Percentiles rank a stretch among this genome's conserved stretches.
Conservation (phyloP, 139 green algal genomes). For the Haematococcus lacustris region DNA sequence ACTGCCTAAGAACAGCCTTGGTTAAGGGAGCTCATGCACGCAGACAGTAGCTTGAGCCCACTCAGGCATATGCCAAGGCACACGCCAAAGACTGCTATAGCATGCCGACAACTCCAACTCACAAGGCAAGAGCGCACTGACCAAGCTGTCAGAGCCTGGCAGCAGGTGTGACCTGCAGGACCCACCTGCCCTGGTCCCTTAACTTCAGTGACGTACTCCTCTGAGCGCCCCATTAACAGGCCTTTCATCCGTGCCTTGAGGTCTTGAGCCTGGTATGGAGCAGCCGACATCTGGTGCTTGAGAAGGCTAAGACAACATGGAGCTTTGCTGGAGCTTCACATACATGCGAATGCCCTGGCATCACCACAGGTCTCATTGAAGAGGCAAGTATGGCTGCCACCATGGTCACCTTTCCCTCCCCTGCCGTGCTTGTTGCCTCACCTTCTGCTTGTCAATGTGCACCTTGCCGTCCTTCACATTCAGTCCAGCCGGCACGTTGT, state of each 20-base stretch:
- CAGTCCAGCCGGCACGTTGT: slow-evolving; percentile 5
- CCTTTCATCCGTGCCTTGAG: slow-evolving; percentile 22
- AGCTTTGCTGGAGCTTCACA: not conserved
- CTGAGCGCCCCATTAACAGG: slow-evolving; percentile 10
- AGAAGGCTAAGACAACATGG: not conserved
- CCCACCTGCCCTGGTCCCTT: slow-evolving; percentile 28
- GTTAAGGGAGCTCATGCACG: not conserved
- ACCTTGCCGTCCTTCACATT: slow-evolving; percentile 29
- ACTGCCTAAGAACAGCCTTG: not conserved
- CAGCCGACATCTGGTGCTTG: not conserved
- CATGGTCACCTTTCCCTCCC: not conserved
- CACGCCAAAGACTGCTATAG: too few relatives aligned
- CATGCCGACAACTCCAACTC: too few relatives aligned
- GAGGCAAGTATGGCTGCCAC: too few relatives aligned
- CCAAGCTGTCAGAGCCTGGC: too few relatives aligned
- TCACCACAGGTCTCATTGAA: not conserved
- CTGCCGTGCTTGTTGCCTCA: slow-evolving; percentile 1
- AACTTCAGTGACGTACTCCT: slow-evolving; percentile 26
- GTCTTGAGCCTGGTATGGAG: slow-evolving; percentile 15
- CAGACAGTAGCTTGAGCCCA: too few relatives aligned
- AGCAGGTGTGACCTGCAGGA: too few relatives aligned
- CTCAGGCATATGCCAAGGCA: too few relatives aligned
- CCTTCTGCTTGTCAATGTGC: slow-evolving; percentile 38
- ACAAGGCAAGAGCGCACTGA: too few relatives aligned
- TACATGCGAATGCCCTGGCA: not conserved